Evolutionary conservation across 2,329 filamentous ascomycete genomes (phyloP).

Genomic region (Diaporthe vexans): DNA sequence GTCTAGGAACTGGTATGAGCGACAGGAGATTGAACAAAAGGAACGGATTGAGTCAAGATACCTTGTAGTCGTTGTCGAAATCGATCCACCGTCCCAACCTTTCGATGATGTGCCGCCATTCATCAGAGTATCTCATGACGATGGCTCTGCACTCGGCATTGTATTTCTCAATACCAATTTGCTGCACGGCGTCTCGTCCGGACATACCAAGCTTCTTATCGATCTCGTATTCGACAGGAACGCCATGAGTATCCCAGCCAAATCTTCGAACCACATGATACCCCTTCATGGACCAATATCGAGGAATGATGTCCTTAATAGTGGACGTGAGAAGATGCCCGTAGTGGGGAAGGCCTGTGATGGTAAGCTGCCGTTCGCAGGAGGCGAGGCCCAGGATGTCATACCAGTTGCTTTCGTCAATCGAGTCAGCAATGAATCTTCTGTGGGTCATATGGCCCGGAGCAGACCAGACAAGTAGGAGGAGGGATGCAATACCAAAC

Average conservation of each 20-base stretch:
- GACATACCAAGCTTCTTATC: conserved; percentile 95
- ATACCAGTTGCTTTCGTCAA: conserved; percentile 6
- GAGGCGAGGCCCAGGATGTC: too few species aligned
- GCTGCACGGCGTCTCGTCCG: conserved; percentile 81
- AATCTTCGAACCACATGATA: conserved; percentile 92
- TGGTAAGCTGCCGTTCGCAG: not conserved
- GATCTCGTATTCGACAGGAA: conserved; percentile 96
- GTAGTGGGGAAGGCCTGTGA: conserved; percentile 59
- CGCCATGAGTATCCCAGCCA: conserved; percentile 94
- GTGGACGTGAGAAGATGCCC: conserved; percentile 88
- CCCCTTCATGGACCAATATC: conserved; percentile 99
- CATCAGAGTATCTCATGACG: conserved; percentile 88
- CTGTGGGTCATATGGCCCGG: too few species aligned
- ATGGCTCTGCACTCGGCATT: conserved; percentile 92
- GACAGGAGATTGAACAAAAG: too few species aligned
- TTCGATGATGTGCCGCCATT: conserved; percentile 91
- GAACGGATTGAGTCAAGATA: not conserved
- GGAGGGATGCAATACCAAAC: conserved; percentile 73
- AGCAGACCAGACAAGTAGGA: not conserved
- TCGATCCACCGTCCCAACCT: conserved; percentile 94
- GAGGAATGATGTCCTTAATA: conserved; percentile 95
- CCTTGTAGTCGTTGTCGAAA: conserved; percentile 96
- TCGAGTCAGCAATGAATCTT: not conserved
- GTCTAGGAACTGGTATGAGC: conserved; percentile 64
- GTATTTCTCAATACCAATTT: conserved; percentile 89